phyloP scores from a whole-genome alignment of 257 asterid genomes.

The Ajuga chamaepitys region DNA sequence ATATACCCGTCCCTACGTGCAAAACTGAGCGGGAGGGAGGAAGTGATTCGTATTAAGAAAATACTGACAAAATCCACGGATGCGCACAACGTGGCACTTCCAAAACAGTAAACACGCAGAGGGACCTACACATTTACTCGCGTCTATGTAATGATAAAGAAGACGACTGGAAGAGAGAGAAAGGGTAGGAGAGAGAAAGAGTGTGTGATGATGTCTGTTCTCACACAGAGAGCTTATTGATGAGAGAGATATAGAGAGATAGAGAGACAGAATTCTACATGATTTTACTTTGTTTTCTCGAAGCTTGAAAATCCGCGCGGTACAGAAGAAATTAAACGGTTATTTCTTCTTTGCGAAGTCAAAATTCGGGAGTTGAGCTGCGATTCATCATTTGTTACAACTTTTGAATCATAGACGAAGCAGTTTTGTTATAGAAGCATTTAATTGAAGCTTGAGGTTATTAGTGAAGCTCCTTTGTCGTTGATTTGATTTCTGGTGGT shows the following conservation, averaged over 20 bases:
- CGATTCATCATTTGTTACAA: not conserved
- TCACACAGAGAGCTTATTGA: not conserved
- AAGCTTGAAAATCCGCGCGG: constrained; percentile 1
- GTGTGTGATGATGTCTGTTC: not conserved
- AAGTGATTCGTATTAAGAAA: not conserved
- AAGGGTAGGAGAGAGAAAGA: constrained; percentile 4
- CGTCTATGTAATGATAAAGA: constrained; percentile 9
- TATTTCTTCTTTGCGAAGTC: not conserved
- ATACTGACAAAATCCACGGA: constrained; percentile 9
- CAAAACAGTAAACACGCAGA: not conserved
- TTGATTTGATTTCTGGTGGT: constrained; percentile 3
- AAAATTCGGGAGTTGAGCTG: not conserved
- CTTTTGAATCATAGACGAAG: not conserved
- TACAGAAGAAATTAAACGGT: not conserved
- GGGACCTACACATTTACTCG: not conserved
- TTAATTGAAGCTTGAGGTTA: not conserved
- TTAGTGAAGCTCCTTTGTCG: constrained; percentile 6
- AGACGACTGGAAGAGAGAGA: not conserved
- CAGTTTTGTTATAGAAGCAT: no score
- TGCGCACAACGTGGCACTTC: constrained; percentile 17
- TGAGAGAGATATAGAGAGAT: not conserved
- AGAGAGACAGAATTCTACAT: no score
- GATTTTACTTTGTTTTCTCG: constrained; percentile 1
- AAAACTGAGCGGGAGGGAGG: no score
- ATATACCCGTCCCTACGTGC: no score